phyloP scores from a whole-genome alignment of 345 rosid genomes.

The Corchorus olitorius region DNA sequence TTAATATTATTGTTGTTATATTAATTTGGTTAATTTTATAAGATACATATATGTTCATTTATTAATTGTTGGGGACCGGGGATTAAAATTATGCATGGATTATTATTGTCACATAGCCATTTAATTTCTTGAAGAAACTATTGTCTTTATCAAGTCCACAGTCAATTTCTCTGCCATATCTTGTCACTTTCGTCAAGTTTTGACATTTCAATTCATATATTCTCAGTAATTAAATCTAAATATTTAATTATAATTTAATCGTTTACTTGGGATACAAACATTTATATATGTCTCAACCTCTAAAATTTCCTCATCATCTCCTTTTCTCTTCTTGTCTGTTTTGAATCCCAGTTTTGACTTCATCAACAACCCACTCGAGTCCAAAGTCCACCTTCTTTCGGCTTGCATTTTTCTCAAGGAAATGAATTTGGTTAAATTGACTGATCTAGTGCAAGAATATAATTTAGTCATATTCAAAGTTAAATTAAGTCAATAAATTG shows the following conservation, averaged over 20 bases:
- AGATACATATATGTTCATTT: background rate
- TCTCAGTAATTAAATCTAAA: background rate
- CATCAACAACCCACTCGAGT: background rate
- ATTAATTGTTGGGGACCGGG: background rate
- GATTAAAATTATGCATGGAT: background rate
- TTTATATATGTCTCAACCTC: background rate
- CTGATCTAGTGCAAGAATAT: background rate
- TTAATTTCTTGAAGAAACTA: background rate
- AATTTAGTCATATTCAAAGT: too few species aligned
- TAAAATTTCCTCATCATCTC: background rate
- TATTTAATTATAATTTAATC: background rate
- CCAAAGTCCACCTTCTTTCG: background rate
- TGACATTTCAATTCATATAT: conserved; percentile 10
- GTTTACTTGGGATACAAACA: background rate
- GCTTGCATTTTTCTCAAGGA: background rate
- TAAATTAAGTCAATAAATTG: too few species aligned
- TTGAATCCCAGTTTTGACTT: conserved; percentile 3
- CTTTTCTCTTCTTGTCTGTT: background rate
- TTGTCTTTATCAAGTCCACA: conserved; percentile 8
- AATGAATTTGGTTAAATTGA: background rate
- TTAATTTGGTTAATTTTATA: background rate
- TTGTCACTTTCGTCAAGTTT: conserved; percentile 17
- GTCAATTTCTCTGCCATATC: background rate
- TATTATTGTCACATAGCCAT: background rate
- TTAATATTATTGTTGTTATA: background rate